Conservation (phyloP, 345 rosid genomes). For the Citrus maxima region DNA sequence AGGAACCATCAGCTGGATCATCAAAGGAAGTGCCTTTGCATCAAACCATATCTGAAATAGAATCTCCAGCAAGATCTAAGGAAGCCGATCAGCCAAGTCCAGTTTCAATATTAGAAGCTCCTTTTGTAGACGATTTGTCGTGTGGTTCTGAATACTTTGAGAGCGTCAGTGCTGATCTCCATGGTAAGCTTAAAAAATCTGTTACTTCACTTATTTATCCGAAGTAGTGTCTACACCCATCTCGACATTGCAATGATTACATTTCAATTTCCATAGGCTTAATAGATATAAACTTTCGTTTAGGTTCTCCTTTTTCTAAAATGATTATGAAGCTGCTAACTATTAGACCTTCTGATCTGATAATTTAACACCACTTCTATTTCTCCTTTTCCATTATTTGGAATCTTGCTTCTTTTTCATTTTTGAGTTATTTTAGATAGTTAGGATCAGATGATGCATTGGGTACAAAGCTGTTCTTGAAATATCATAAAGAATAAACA, state of each 20-base stretch:
- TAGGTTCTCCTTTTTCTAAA: background rate
- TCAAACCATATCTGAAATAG: constrained; percentile 40
- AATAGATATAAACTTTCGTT: background rate
- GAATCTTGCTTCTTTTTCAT: background rate
- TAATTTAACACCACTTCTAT: background rate
- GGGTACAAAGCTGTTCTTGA: background rate
- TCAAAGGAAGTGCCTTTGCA: constrained; percentile 32
- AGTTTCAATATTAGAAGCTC: constrained; percentile 80
- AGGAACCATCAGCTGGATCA: constrained; percentile 47
- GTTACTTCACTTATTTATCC: background rate
- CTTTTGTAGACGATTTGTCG: constrained; percentile 69
- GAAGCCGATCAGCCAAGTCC: constrained; percentile 98
- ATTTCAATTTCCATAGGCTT: background rate
- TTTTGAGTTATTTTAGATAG: background rate
- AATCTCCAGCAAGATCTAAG: constrained; percentile 56
- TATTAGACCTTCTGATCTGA: background rate
- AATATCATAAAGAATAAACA: background rate
- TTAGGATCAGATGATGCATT: background rate
- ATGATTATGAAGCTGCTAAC: background rate
- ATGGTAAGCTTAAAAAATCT: constrained; percentile 49
- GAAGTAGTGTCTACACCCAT: background rate
- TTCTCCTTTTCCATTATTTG: background rate
- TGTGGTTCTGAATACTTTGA: constrained; percentile 93
- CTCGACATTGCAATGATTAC: background rate
- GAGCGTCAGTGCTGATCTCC: constrained; percentile 86